Evolutionary conservation across 495 filamentous ascomycete species (phyloP), one percentile per base, ranked within the genome.

Genomic region (Cladorrhinum samala): DNA sequence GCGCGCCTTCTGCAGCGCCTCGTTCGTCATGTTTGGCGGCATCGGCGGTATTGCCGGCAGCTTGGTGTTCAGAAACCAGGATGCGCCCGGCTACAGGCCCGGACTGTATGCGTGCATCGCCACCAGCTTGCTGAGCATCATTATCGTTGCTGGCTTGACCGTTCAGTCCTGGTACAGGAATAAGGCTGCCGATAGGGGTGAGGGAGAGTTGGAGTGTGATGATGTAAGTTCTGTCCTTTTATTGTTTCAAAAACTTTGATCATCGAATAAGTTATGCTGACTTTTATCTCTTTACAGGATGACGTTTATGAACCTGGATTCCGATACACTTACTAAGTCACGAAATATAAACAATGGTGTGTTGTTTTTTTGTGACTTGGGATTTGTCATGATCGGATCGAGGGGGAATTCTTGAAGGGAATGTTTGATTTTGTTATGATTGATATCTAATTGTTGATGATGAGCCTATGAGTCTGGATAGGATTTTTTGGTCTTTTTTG

Each of bases 1-100:
- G 53, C 73, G 83, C 2, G 82, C 82, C 1, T 76, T 86, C 37
- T 77, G 71, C 61, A 77, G 73, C 50, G 82, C 83, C 1, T 81
- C 76, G 2, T 71, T 86, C 8, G 79, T 78, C 9, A 76, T 76
- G 5, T 72, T 79, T 49, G 83, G 81, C 14, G 81, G 78, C 9
- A 71, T 85, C 33, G 83, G 83, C 18, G 83, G 83, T 23, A 85
- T 86, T 54, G 72, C 71, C 5, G 78, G 81, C 24, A 72, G 68
- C 40, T 61, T 81, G 47, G 78, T 84, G n/a, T 86, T 85, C 61
- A 66, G 67, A 14, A 25, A 9, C 9, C 55, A 69, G 64, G 75
- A 72, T 47, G 49, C 30, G 4, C 66, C 68, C 6, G 52, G 38
- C 17, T 77, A 77, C 49, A 60, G 52, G 52, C 72, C 72, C 6